Conservation (phyloP, 495 filamentous ascomycete genomes). For the Entonaema liquescens region DNA sequence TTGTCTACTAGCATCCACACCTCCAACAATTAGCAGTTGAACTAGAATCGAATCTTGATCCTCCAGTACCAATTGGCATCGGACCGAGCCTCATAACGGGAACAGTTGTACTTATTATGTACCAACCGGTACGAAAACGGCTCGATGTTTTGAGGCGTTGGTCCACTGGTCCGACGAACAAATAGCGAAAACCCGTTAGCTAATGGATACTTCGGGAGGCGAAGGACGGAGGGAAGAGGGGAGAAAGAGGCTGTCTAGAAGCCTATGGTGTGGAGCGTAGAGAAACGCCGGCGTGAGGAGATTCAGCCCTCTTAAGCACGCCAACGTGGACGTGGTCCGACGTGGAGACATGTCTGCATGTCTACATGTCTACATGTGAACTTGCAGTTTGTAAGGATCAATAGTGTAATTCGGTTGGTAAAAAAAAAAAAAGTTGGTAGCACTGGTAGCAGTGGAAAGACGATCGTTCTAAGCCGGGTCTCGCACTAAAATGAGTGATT, state of each 20-base stretch:
- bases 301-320: slow-evolving; percentile 27
- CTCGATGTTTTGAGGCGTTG: not conserved
- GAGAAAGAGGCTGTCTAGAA: slow-evolving; percentile 23
- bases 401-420: not conserved
- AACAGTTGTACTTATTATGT: not conserved
- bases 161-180: slow-evolving; percentile 12
- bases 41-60: slow-evolving; percentile 13
- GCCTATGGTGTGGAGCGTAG: slow-evolving; percentile 12
- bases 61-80: slow-evolving; percentile 20
- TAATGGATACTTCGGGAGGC: slow-evolving; percentile 20
- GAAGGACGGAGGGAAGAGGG: slow-evolving; percentile 3
- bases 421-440: slow-evolving; percentile 8
- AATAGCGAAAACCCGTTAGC: slow-evolving; percentile 17
- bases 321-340: slow-evolving; percentile 25
- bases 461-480: slow-evolving; percentile 21
- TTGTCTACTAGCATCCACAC: slow-evolving; percentile 14
- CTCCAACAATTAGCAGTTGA: slow-evolving; percentile 16
- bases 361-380: not conserved
- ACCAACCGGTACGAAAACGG: not conserved
- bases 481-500: slow-evolving; percentile 21
- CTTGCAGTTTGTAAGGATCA: not conserved
- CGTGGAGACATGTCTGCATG: slow-evolving; percentile 8
- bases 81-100: slow-evolving; percentile 28
- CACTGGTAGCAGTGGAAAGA: not conserved
- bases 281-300: slow-evolving; percentile 10